Evolutionary conservation across 208 protist genomes (phyloP).

Genomic region (Acanthamoeba healyi): DNA sequence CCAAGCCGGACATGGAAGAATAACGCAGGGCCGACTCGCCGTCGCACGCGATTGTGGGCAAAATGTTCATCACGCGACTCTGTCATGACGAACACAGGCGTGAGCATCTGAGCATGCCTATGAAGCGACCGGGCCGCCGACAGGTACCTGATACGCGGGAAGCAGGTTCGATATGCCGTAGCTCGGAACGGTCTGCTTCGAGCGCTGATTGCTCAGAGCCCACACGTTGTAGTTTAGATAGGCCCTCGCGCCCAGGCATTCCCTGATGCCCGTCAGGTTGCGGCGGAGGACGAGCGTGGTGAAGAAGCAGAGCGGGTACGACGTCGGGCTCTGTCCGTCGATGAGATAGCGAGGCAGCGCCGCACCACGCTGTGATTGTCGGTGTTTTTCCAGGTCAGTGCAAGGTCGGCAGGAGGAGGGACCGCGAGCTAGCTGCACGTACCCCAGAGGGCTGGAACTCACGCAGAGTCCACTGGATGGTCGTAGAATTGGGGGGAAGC

Average conservation of each 20-base stretch:
- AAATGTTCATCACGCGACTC: neutral
- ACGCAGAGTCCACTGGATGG: neutral
- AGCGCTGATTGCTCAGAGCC: neutral
- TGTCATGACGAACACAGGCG: neutral
- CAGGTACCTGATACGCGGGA: neutral
- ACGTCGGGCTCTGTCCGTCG: neutral
- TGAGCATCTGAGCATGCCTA: too few species aligned
- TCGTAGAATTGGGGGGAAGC: neutral
- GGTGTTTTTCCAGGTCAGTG: too few species aligned
- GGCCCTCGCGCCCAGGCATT: neutral
- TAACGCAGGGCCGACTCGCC: neutral
- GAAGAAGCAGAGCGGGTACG: conserved; percentile 17
- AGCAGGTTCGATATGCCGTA: neutral
- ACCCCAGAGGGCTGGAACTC: neutral
- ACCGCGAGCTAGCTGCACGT: too few species aligned
- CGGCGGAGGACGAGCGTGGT: neutral
- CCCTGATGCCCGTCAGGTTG: neutral
- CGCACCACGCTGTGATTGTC: neutral
- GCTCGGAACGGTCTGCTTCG: neutral
- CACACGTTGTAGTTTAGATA: neutral
- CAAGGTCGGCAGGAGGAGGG: too few species aligned
- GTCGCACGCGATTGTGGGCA: neutral
- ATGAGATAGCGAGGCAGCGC: neutral
- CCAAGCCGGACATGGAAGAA: neutral
- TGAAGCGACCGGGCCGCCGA: too few species aligned